phyloP scores from a whole-genome alignment of 192 early-diverging fungal genomes.

The Entomortierella beljakovae region DNA sequence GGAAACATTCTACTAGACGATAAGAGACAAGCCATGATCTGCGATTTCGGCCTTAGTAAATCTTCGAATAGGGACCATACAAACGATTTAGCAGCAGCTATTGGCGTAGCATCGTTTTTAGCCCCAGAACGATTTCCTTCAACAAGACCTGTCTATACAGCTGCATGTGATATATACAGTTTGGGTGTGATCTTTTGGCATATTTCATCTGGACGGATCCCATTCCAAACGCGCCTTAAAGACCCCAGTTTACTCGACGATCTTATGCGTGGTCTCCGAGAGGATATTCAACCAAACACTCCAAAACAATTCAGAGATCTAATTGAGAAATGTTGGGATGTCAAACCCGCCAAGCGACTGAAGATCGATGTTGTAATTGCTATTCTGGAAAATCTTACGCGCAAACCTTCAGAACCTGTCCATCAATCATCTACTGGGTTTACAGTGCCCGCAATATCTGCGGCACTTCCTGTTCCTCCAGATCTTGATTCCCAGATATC shows the following conservation, averaged over 20 bases:
- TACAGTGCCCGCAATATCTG: conserved; percentile 24
- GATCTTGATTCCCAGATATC: conserved; percentile 37
- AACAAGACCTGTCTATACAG: conserved; percentile 37
- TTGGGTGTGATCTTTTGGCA: conserved; percentile 58
- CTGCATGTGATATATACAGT: conserved; percentile 55
- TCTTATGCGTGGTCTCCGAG: conserved; percentile 40
- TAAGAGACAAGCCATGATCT: conserved; percentile 51
- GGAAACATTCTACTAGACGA: conserved; percentile 59
- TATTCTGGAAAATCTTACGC: conserved; percentile 42
- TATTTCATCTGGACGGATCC: conserved; percentile 51
- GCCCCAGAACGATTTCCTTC: conserved; percentile 45
- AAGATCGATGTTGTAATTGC: conserved; percentile 55
- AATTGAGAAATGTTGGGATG: conserved; percentile 56
- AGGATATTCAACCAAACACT: conserved; percentile 42
- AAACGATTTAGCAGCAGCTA: conserved; percentile 27
- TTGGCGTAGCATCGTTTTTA: conserved; percentile 46
- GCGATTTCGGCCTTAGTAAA: conserved; percentile 49
- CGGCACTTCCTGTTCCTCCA: conserved; percentile 41
- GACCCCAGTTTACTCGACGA: conserved; percentile 30
- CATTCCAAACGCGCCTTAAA: conserved; percentile 35
- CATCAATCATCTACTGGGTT: conserved; percentile 37
- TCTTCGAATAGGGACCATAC: conserved; percentile 29
- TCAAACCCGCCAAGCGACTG: conserved; percentile 37
- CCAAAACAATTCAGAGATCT: conserved; percentile 48
- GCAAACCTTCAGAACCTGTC: conserved; percentile 28